A percentile compares a stretch with the other conserved stretches of the same genome.
Conservation (phyloP, 306 rosid genomes). For the Cucumis hystrix region DNA sequence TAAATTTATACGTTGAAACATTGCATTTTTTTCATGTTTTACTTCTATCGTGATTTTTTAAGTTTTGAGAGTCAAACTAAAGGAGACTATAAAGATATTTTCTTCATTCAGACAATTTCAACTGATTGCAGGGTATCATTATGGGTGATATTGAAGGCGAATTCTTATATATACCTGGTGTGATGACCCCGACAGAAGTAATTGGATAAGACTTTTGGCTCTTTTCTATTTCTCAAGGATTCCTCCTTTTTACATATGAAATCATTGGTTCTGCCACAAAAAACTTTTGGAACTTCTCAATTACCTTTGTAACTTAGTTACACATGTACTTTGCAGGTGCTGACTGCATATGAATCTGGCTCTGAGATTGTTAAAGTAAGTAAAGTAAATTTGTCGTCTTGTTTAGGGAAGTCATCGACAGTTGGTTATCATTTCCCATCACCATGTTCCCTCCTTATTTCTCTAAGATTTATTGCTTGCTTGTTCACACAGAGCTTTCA, state of each 20-base stretch:
- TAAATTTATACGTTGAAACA: neutral
- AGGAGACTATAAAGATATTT: neutral
- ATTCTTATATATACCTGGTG: conserved; percentile 70
- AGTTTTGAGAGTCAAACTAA: neutral
- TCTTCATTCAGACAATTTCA: neutral
- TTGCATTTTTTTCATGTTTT: neutral
- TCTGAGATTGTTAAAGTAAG: conserved; percentile 77
- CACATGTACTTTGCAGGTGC: conserved; percentile 37
- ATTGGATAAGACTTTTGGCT: conserved; percentile 12
- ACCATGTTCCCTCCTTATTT: neutral
- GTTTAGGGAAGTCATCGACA: neutral
- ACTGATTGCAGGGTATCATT: conserved; percentile 37
- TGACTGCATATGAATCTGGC: conserved; percentile 53
- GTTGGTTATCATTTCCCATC: neutral
- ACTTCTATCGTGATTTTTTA: neutral
- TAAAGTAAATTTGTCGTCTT: neutral
- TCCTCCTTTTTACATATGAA: neutral
- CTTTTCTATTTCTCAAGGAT: neutral
- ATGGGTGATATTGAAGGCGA: conserved; percentile 35
- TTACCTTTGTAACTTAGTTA: neutral
- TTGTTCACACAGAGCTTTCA: neutral
- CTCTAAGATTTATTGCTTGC: neutral
- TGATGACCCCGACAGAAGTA: conserved; percentile 97
- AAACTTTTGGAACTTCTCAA: neutral
- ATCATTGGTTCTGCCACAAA: neutral